phyloP scores from a whole-genome alignment of 2,329 filamentous ascomycete genomes.

The Sporothrix protearum region DNA sequence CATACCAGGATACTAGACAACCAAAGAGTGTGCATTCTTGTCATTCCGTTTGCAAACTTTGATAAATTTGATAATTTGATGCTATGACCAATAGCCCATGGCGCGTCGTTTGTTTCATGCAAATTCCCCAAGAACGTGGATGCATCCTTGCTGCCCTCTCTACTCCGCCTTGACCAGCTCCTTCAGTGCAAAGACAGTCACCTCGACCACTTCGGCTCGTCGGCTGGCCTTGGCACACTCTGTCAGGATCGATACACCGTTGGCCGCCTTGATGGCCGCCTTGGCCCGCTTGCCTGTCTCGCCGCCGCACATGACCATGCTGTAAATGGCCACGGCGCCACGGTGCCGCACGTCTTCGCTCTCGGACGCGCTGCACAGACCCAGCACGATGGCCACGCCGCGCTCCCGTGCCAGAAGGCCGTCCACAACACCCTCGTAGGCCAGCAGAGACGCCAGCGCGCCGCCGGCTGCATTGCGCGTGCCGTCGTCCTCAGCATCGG shows the following conservation, averaged over 20 bases:
- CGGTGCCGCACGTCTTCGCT: conserved; percentile 65
- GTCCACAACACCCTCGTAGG: conserved; percentile 69
- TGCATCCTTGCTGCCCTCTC: neutral
- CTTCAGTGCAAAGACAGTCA: conserved; percentile 71
- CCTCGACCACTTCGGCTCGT: conserved; percentile 65
- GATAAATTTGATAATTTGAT: neutral
- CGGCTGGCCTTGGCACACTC: conserved; percentile 65
- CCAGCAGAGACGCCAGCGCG: conserved; percentile 78
- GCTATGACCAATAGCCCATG: neutral
- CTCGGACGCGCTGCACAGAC: conserved; percentile 73
- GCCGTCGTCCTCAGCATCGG: conserved; percentile 75
- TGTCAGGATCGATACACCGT: conserved; percentile 66
- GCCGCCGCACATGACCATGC: conserved; percentile 65
- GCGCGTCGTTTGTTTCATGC: neutral
- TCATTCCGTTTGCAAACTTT: too few relatives aligned
- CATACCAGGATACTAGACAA: neutral
- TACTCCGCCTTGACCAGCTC: conserved; percentile 49
- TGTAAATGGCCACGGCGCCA: conserved; percentile 71
- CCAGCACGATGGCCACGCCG: conserved; percentile 75
- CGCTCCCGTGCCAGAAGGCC: conserved; percentile 67
- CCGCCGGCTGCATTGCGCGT: conserved; percentile 84
- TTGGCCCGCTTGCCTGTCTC: conserved; percentile 60
- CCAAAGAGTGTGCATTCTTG: neutral
- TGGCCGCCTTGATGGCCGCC: conserved; percentile 57
- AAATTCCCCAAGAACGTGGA: neutral